phyloP scores from a whole-genome alignment of 371 early-diverging fungal species.

The Rhizopus stolonifer region DNA sequence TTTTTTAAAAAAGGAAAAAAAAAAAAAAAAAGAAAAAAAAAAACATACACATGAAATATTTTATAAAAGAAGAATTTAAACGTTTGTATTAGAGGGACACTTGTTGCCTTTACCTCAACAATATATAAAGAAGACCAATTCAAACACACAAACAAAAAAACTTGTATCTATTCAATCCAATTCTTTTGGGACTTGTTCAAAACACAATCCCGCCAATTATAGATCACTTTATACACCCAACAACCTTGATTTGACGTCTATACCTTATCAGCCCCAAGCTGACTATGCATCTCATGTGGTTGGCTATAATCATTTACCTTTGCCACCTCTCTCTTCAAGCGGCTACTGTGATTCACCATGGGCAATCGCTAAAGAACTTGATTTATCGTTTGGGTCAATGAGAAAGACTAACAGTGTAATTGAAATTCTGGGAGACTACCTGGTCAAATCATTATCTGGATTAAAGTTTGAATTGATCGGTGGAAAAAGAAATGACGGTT shows the following conservation, averaged over 20 bases:
- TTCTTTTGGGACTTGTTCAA: slow-evolving; percentile 14
- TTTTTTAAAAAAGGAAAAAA: no score
- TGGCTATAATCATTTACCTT: slow-evolving; percentile 10
- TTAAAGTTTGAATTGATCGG: slow-evolving; percentile 43
- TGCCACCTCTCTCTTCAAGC: slow-evolving; percentile 7
- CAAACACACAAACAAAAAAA: not conserved
- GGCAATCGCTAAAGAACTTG: slow-evolving; percentile 9
- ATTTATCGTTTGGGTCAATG: slow-evolving; percentile 32
- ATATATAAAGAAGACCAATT: slow-evolving; percentile 5
- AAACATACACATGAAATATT: no score
- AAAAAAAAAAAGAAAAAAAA: no score
- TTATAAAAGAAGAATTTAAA: not conserved
- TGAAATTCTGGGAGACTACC: slow-evolving; percentile 46
- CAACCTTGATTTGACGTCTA: slow-evolving; percentile 27
- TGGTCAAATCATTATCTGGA: slow-evolving; percentile 48
- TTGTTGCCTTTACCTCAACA: slow-evolving; percentile 47
- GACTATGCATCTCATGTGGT: slow-evolving; percentile 39
- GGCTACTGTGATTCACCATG: slow-evolving; percentile 35
- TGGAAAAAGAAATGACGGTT: slow-evolving; percentile 34
- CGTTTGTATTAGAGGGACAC: slow-evolving; percentile 68
- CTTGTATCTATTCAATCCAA: slow-evolving; percentile 2
- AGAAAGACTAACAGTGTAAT: slow-evolving; percentile 25
- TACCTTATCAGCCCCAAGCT: slow-evolving; percentile 27
- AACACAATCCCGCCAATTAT: slow-evolving; percentile 5
- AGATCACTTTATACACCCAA: slow-evolving; percentile 14